These are phyloP conservation scores for Bremia lactucae DNA, from an alignment of 352 stramenopile species.

Conservation along the genomic window DNA sequence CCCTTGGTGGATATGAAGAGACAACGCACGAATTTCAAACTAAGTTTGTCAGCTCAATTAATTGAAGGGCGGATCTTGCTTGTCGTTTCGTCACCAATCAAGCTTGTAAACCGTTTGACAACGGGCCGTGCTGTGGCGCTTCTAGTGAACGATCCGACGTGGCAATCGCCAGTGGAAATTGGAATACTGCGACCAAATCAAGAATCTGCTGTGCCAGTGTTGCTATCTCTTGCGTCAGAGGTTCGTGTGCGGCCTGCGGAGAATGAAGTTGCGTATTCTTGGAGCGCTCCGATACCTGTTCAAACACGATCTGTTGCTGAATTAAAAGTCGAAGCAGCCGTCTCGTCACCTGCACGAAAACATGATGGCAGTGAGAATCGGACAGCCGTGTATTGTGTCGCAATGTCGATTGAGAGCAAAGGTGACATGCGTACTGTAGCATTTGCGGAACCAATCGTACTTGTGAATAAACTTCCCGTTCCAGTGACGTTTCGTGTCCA, in stretches of 20 bases:
- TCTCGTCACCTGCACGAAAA: constrained; percentile 13
- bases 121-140: constrained; percentile 50
- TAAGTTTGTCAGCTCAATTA: constrained; percentile 57
- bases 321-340: constrained; percentile 50
- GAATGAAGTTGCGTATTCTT: constrained; percentile 31
- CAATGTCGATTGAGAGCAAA: constrained; percentile 54
- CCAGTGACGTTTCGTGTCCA: constrained; percentile 43
- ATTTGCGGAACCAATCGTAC: constrained; percentile 55
- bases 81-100: constrained; percentile 70
- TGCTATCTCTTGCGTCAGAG: constrained; percentile 57
- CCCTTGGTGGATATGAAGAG: constrained; percentile 42
- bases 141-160: constrained; percentile 74
- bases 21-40: constrained; percentile 39
- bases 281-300: constrained; percentile 69
- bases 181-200: constrained; percentile 41
- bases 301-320: constrained; percentile 51
- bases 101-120: constrained; percentile 55
- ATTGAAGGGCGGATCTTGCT: constrained; percentile 72
- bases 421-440: constrained; percentile 51
- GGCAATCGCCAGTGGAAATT: constrained; percentile 61
- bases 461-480: constrained; percentile 75
- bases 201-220: constrained; percentile 58
- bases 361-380: constrained; percentile 12
- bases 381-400: constrained; percentile 58
- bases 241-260: constrained; percentile 48